Conservation (phyloP, 768 basidiomycete genomes). For the Suillus bovinus region DNA sequence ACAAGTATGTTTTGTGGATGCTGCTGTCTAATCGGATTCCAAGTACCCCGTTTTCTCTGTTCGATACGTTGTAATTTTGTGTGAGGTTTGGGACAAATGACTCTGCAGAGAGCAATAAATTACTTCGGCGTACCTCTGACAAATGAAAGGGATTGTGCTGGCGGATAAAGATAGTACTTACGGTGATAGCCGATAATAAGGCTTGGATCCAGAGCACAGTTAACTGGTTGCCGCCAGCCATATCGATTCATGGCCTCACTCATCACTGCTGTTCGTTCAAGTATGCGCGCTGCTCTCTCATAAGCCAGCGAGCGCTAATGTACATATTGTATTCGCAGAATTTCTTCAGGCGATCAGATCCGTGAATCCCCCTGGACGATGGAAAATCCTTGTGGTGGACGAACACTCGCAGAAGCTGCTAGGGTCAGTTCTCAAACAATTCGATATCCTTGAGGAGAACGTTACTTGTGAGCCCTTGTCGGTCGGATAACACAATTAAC, state of each 20-base stretch:
- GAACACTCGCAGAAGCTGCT: conserved; percentile 86
- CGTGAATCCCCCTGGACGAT: conserved; percentile 81
- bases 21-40: conserved; percentile 2
- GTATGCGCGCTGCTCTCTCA: conserved; percentile 32
- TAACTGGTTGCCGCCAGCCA: conserved; percentile 3
- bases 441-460: conserved; percentile 94
- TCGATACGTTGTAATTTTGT: not conserved
- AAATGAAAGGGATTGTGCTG: not conserved
- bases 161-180: not conserved
- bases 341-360: conserved; percentile 88
- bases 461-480: conserved; percentile 75
- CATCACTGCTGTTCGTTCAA: conserved; percentile 44
- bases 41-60: conserved; percentile 13
- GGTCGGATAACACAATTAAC: not conserved
- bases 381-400: conserved; percentile 98
- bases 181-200: conserved; percentile 18
- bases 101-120: not conserved
- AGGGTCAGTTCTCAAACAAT: conserved; percentile 84
- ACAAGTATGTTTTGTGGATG: conserved; percentile 19
- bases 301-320: conserved; percentile 3
- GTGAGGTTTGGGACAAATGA: not conserved
- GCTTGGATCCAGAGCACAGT: not conserved
- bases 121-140: not conserved
- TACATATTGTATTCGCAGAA: conserved; percentile 43
- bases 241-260: conserved; percentile 48